Evolutionary conservation across 192 early-diverging fungal genomes (phyloP).

Genomic region (Podila clonocystis): DNA sequence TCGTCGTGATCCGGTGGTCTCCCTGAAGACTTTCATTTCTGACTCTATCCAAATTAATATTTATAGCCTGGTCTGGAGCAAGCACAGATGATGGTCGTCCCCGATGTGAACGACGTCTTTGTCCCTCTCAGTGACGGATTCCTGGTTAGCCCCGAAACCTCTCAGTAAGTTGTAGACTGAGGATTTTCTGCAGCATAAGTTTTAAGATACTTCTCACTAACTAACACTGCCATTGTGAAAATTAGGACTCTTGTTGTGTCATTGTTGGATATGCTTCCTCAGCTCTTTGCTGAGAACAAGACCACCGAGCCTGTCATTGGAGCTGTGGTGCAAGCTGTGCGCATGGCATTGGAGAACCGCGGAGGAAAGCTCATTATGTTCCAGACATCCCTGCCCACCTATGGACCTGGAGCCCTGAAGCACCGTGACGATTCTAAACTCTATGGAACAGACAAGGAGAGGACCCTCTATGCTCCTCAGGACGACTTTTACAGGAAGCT

Average conservation of each 20-base stretch:
- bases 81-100: slow-evolving; percentile 94
- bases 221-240: background rate
- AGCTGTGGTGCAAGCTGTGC: slow-evolving; percentile 79
- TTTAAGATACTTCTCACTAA: background rate
- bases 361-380: slow-evolving; percentile 94
- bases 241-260: slow-evolving; percentile 67
- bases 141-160: slow-evolving; percentile 85
- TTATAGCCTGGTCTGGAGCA: slow-evolving; percentile 81
- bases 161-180: slow-evolving; percentile 58
- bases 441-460: slow-evolving; percentile 94
- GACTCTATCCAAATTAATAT: background rate
- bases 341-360: slow-evolving; percentile 74
- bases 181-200: slow-evolving; percentile 3
- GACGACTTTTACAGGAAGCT: slow-evolving; percentile 87
- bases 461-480: slow-evolving; percentile 85
- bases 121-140: slow-evolving; percentile 95
- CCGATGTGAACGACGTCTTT: slow-evolving; percentile 93
- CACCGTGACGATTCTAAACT: slow-evolving; percentile 91
- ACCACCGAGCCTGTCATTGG: slow-evolving; percentile 81
- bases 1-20: slow-evolving; percentile 7
- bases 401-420: slow-evolving; percentile 89
- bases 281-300: slow-evolving; percentile 84
- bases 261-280: slow-evolving; percentile 84
- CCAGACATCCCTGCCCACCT: slow-evolving; percentile 86
- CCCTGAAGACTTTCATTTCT: background rate